Conservation (phyloP, 768 basidiomycete genomes). For the Termitomyces sp. region DNA sequence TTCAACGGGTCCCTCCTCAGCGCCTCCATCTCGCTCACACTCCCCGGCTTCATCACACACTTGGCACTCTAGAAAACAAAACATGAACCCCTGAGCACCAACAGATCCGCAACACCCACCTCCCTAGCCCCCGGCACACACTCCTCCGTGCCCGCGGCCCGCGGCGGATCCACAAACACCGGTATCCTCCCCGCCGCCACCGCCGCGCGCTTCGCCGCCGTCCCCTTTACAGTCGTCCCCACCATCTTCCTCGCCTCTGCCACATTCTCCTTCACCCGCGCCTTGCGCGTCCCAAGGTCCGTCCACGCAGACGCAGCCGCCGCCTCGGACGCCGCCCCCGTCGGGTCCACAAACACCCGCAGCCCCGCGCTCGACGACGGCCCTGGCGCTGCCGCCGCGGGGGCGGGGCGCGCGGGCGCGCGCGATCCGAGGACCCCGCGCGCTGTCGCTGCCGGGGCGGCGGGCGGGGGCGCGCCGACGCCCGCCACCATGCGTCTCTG, state of each 20-base stretch:
- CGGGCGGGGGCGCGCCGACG: conserved; percentile 28
- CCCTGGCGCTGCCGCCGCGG: no score
- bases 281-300: conserved; percentile 73
- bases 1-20: conserved; percentile 75
- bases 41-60: conserved; percentile 41
- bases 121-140: no score
- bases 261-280: conserved; percentile 74
- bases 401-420: conserved; percentile 10
- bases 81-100: conserved; percentile 3
- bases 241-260: conserved; percentile 62
- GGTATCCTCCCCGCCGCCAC: conserved; percentile 43
- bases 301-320: conserved; percentile 49
- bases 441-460: no score
- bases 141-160: conserved; percentile 25
- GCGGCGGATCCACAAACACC: conserved; percentile 58
- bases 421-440: conserved; percentile 33
- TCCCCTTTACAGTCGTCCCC: conserved; percentile 61
- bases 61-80: conserved; percentile 28
- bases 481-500: conserved; percentile 84
- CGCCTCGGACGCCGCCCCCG: conserved; percentile 35
- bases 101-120: no score
- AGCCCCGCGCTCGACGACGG: conserved; percentile 38
- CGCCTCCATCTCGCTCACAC: conserved; percentile 63
- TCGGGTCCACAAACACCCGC: conserved; percentile 69
- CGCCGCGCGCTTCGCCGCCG: conserved; percentile 26